Percentiles rank a stretch among this genome's conserved stretches.
These are phyloP conservation scores for Tolypocladium inflatum DNA, from an alignment of 2,329 filamentous ascomycete species.

Conservation along the genomic window DNA sequence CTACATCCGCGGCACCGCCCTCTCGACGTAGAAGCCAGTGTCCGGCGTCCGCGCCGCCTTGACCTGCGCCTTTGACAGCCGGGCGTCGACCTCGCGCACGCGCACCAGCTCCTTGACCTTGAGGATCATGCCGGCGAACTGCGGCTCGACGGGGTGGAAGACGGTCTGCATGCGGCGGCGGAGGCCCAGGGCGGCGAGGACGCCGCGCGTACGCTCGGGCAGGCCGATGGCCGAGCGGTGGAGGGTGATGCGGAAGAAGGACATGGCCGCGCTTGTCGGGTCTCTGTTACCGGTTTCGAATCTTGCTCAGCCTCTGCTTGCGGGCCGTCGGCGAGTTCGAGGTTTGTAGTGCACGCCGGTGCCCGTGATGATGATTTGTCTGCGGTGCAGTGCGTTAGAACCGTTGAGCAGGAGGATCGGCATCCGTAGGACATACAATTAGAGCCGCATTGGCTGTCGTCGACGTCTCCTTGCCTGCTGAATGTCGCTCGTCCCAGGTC, in stretches of 20 bases:
- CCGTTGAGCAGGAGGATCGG: too few relatives aligned
- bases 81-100: slow-evolving; percentile 64
- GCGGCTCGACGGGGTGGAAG: slow-evolving; percentile 74
- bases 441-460: background rate
- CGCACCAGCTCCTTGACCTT: slow-evolving; percentile 86
- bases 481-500: background rate
- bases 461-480: background rate
- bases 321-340: background rate
- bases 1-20: slow-evolving; percentile 20
- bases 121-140: slow-evolving; percentile 84
- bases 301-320: background rate
- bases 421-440: background rate
- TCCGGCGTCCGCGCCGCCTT: slow-evolving; percentile 65
- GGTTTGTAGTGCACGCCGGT: background rate
- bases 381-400: background rate
- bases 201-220: slow-evolving; percentile 67
- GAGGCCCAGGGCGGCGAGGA: slow-evolving; percentile 76
- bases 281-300: background rate
- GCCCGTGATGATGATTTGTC: background rate
- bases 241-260: slow-evolving; percentile 85
- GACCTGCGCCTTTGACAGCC: slow-evolving; percentile 58
- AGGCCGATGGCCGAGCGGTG: slow-evolving; percentile 85
- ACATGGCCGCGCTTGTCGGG: slow-evolving; percentile 38
- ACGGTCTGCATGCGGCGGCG: slow-evolving; percentile 78
- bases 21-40: slow-evolving; percentile 73